These are phyloP conservation scores for Hypoxylon sp. DNA, from an alignment of 2,329 filamentous ascomycete species.

Conservation along the genomic window DNA sequence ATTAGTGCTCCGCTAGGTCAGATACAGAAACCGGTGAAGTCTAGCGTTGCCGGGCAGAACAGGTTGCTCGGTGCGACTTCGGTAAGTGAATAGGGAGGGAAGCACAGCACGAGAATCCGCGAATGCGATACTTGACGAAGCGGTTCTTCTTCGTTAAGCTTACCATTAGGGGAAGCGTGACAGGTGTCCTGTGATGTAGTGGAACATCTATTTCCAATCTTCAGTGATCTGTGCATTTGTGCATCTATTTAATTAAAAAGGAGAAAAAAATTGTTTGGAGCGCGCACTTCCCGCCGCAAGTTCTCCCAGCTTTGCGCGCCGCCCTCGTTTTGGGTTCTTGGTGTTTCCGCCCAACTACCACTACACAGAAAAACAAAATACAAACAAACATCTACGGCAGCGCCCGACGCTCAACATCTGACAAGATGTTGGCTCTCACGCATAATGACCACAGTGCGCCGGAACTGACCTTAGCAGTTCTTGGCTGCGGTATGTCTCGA, in stretches of 20 bases:
- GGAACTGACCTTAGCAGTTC: constrained; percentile 80
- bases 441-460: constrained; percentile 57
- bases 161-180: constrained; percentile 31
- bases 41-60: constrained; percentile 25
- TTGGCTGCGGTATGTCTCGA: constrained; percentile 79
- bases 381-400: constrained; percentile 7
- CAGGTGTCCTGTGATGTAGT: constrained; percentile 40
- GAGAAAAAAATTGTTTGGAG: constrained; percentile 2
- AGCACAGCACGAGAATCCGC: constrained; percentile 22
- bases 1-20: background rate
- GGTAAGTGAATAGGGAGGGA: constrained; percentile 32
- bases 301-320: constrained; percentile 1
- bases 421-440: constrained; percentile 54
- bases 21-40: constrained; percentile 22
- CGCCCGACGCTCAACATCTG: background rate
- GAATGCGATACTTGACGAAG: constrained; percentile 23
- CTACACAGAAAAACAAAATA: constrained; percentile 6
- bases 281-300: background rate
- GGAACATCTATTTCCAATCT: constrained; percentile 26
- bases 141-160: constrained; percentile 43
- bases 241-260: constrained; percentile 10
- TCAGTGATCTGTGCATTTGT: constrained; percentile 12
- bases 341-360: constrained; percentile 7
- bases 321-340: constrained; percentile 7
- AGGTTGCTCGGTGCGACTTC: constrained; percentile 46